A percentile compares a stretch with the other conserved stretches of the same genome.
These are phyloP conservation scores for Vaccinium macrocarpon DNA, from an alignment of 148 eudicot genomes.

Conservation along the genomic window DNA sequence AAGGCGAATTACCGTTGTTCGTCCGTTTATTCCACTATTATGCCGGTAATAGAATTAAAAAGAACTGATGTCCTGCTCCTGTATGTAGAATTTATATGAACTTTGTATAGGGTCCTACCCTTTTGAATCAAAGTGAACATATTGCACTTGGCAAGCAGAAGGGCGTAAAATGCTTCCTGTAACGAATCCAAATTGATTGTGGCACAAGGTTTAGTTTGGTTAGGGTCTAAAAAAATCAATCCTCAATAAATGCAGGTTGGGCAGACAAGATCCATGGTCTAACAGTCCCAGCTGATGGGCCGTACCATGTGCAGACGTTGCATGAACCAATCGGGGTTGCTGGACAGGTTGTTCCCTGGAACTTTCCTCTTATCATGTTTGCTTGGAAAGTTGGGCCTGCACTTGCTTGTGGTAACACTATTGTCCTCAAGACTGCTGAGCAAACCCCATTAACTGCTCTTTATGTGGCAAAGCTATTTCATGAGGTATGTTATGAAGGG, in stretches of 20 bases:
- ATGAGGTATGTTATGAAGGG: conserved; percentile 18
- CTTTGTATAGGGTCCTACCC: neutral
- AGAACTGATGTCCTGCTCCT: neutral
- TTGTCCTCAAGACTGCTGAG: conserved; percentile 32
- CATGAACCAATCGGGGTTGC: conserved; percentile 33
- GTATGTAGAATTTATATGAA: neutral
- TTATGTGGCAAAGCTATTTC: conserved; percentile 28
- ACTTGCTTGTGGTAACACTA: conserved; percentile 30
- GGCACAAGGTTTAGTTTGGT: neutral
- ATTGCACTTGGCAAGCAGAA: neutral
- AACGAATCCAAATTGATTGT: neutral
- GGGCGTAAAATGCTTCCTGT: no score
- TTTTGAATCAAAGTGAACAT: neutral
- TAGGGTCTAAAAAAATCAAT: neutral
- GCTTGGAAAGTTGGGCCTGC: conserved; percentile 36
- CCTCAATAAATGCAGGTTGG: conserved; percentile 25
- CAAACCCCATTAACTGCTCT: conserved; percentile 34
- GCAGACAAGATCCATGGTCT: conserved; percentile 34
- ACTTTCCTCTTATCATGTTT: conserved; percentile 31
- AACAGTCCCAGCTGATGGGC: conserved; percentile 30
- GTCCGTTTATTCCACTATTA: conserved; percentile 60
- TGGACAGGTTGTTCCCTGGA: conserved; percentile 33
- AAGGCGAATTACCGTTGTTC: conserved; percentile 43
- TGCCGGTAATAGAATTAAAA: conserved; percentile 40
- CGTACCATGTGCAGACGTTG: conserved; percentile 27